phyloP scores from a whole-genome alignment of 2,329 filamentous ascomycete species.

The Waltergamsia citrina region DNA sequence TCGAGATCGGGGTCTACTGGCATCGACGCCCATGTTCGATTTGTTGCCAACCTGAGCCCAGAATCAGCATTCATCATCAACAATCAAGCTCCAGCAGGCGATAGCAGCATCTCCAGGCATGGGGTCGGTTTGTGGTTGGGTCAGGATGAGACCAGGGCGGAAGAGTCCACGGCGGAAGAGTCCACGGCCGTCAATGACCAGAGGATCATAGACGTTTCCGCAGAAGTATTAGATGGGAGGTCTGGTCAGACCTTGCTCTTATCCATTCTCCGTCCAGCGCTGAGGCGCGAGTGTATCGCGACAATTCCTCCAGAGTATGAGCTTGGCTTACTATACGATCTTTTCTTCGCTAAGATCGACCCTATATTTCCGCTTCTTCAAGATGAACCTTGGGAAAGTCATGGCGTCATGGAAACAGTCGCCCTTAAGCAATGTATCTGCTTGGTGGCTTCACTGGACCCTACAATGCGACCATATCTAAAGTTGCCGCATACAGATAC shows the following conservation, averaged over 20 bases:
- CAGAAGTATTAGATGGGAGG: conserved; percentile 6
- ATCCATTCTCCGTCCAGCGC: conserved; percentile 7
- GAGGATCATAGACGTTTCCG: conserved; percentile 5
- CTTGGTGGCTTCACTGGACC: conserved; percentile 10
- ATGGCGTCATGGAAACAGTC: conserved; percentile 7
- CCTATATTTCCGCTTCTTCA: conserved; percentile 11
- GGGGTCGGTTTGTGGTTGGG: conserved; percentile 10
- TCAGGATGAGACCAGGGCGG: conserved; percentile 2
- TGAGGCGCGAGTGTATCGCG: conserved; percentile 8
- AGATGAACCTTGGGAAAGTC: conserved; percentile 10
- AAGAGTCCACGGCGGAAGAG: conserved; percentile 1
- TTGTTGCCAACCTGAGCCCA: conserved; percentile 13
- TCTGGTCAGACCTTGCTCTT: conserved; percentile 6
- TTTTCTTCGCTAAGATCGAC: conserved; percentile 12
- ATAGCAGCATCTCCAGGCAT: conserved; percentile 7
- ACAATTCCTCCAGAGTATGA: conserved; percentile 8
- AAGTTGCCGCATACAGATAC: conserved; percentile 4
- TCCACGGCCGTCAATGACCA: conserved; percentile 1
- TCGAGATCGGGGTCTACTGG: neutral
- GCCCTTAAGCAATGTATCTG: conserved; percentile 12
- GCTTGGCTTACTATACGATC: conserved; percentile 6
- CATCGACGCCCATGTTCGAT: conserved; percentile 7
- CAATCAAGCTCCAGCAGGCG: conserved; percentile 2
- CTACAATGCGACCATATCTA: conserved; percentile 8
- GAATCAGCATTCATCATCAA: conserved; percentile 13